phyloP scores from a whole-genome alignment of 1,139 yeast species.

The Sugiyamaella grinbergsii region DNA sequence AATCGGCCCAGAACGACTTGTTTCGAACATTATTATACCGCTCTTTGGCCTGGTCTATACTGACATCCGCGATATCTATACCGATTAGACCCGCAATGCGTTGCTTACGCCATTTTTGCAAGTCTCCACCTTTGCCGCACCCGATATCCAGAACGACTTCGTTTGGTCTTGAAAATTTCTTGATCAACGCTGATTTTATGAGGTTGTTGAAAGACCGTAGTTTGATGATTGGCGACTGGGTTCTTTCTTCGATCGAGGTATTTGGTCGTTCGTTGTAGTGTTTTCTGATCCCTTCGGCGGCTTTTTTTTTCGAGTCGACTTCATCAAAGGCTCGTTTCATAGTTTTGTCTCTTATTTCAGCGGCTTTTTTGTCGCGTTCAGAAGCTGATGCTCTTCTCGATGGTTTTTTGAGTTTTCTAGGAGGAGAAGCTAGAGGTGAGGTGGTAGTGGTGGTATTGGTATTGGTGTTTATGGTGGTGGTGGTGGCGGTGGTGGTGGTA shows the following conservation, averaged over 20 bases:
- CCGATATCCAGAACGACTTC: constrained; percentile 79
- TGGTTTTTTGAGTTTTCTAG: constrained; percentile 33
- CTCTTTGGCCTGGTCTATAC: constrained; percentile 79
- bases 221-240: constrained; percentile 80
- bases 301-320: constrained; percentile 26
- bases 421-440: constrained; percentile 14
- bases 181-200: constrained; percentile 82
- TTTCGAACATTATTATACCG: constrained; percentile 61
- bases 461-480: not conserved
- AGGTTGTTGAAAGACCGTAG: constrained; percentile 89
- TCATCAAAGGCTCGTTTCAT: constrained; percentile 25
- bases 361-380: constrained; percentile 32
- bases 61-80: constrained; percentile 86
- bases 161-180: constrained; percentile 56
- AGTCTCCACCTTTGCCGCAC: constrained; percentile 98
- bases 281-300: constrained; percentile 57
- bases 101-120: constrained; percentile 83
- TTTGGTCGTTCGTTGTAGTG: constrained; percentile 88
- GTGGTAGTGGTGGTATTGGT: not conserved
- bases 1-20: constrained; percentile 64
- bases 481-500: constrained; percentile 6
- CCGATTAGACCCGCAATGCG: constrained; percentile 79
- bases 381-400: constrained; percentile 30
- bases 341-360: constrained; percentile 31
- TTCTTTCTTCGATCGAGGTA: constrained; percentile 64